A percentile compares a stretch with the other conserved stretches of the same genome.
phyloP scores from a whole-genome alignment of 2,329 filamentous ascomycete species.

The Ophiostoma sp. region DNA sequence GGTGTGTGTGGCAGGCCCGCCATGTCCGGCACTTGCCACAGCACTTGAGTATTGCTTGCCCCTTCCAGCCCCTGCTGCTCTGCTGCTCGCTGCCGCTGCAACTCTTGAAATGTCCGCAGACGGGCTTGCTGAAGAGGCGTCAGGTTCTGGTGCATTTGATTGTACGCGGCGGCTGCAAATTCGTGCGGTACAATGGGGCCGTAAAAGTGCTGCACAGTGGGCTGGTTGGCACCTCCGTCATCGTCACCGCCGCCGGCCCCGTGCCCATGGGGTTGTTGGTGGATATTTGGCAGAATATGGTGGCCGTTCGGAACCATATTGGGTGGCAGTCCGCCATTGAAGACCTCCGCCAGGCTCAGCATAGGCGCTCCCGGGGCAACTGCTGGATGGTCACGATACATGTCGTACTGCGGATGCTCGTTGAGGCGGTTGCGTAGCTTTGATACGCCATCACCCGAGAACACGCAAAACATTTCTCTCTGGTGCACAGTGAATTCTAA shows the following conservation, averaged over 20 bases:
- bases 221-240: not conserved
- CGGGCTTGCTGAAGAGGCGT: no score
- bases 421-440: conserved; percentile 76
- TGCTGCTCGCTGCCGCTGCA: no score
- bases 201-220: not conserved
- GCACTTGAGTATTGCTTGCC: no score
- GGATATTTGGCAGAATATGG: not conserved
- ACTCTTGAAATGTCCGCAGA: no score
- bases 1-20: no score
- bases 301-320: not conserved
- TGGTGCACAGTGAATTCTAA: conserved; percentile 92
- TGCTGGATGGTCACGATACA: conserved; percentile 35
- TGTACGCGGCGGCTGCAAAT: no score
- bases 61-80: no score
- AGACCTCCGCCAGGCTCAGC: not conserved
- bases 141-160: no score
- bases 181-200: no score
- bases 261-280: not conserved
- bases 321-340: not conserved
- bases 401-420: conserved; percentile 43
- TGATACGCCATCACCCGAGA: conserved; percentile 78
- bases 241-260: no score
- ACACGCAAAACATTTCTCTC: conserved; percentile 93
- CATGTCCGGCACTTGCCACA: no score
- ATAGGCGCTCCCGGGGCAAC: not conserved